Percentiles rank a stretch among this genome's conserved stretches.
Evolutionary conservation across 371 early-diverging fungal genomes (phyloP).

Genomic region (Mucor circinelloides): DNA sequence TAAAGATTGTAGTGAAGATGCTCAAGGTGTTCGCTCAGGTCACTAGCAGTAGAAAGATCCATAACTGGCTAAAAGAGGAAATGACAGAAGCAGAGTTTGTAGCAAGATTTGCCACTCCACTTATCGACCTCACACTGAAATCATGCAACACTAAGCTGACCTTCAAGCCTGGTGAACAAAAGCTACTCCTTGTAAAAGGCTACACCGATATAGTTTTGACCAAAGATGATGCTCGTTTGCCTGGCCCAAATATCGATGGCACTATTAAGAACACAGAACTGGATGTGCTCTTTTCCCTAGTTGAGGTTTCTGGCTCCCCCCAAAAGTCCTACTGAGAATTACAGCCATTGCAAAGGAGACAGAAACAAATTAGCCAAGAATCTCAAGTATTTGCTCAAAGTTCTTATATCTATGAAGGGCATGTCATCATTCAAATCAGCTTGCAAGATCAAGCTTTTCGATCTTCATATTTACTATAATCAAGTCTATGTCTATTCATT

Average conservation of each 20-base stretch:
- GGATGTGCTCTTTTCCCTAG: not conserved
- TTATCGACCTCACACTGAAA: conserved; percentile 11
- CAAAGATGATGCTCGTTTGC: conserved; percentile 17
- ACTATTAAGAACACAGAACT: conserved; percentile 3
- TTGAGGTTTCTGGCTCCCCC: conserved; percentile 18
- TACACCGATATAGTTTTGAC: conserved; percentile 6
- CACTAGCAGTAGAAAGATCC: conserved; percentile 12
- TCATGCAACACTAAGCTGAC: conserved; percentile 5
- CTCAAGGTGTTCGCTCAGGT: conserved; percentile 6
- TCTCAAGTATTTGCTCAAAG: conserved; percentile 12
- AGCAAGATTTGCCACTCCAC: conserved; percentile 8
- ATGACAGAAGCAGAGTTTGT: conserved; percentile 26
- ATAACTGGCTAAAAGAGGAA: conserved; percentile 26
- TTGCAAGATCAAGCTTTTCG: conserved; percentile 10
- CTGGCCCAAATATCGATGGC: conserved; percentile 20
- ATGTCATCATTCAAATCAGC: not conserved
- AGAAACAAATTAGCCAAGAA: conserved; percentile 18
- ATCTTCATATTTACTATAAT: conserved; percentile 14
- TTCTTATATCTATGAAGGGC: conserved; percentile 5
- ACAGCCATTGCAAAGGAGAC: conserved; percentile 15
- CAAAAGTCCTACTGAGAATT: conserved; percentile 4
- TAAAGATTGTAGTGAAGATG: conserved; percentile 13
- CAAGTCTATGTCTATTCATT: conserved; percentile 15
- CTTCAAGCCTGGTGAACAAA: conserved; percentile 11
- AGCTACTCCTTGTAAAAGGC: not conserved